A percentile compares a stretch with the other conserved stretches of the same genome.
These are phyloP conservation scores for Acanthamoeba royreba DNA, from an alignment of 208 protist species.

Conservation along the genomic window DNA sequence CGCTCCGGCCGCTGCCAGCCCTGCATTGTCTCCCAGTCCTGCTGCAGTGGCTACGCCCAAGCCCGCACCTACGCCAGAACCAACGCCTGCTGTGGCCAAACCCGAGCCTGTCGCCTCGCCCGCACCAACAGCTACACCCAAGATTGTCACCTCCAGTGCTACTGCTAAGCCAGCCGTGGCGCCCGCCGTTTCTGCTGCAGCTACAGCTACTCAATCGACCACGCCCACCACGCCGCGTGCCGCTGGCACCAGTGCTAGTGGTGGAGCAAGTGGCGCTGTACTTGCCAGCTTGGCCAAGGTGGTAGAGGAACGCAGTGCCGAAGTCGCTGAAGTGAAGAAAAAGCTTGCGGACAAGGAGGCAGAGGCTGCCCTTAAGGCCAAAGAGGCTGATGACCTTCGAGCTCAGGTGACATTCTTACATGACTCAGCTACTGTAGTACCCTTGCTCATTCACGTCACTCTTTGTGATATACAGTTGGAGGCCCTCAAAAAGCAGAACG, in stretches of 20 bases:
- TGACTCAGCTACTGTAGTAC: background rate
- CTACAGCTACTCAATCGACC: background rate
- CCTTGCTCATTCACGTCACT: background rate
- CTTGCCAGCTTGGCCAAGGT: slow-evolving; percentile 1
- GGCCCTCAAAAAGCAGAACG: background rate
- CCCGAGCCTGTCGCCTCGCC: background rate
- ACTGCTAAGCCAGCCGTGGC: background rate
- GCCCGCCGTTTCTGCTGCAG: background rate
- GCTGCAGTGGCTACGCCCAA: background rate
- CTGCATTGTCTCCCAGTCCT: too few relatives aligned
- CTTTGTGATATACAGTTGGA: background rate
- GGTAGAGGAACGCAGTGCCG: background rate
- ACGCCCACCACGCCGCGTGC: background rate
- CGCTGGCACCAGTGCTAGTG: background rate
- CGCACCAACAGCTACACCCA: background rate
- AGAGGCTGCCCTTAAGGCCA: background rate
- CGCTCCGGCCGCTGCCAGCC: too few relatives aligned
- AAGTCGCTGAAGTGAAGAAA: background rate
- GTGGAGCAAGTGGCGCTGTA: background rate
- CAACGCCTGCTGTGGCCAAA: background rate
- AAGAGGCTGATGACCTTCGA: background rate
- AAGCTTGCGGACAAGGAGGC: slow-evolving; percentile 1
- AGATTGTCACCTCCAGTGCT: too few relatives aligned
- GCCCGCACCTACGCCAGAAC: background rate
- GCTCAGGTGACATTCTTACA: background rate